A percentile compares a stretch with the other conserved stretches of the same genome.
phyloP scores from a whole-genome alignment of 495 filamentous ascomycete species.

The Hypoxylon fragiforme region DNA sequence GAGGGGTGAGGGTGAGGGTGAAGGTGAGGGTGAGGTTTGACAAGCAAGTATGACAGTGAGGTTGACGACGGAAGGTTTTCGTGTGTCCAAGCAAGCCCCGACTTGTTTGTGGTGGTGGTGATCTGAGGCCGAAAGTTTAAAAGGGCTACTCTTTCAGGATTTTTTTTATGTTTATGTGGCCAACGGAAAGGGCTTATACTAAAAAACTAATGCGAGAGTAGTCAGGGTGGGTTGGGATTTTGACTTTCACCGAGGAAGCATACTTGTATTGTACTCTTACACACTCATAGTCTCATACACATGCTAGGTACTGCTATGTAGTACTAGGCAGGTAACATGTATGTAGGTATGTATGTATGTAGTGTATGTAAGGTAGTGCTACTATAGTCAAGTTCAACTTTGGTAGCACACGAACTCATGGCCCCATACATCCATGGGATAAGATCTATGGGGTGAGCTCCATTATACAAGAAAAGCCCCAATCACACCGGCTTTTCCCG shows the following conservation, averaged over 20 bases:
- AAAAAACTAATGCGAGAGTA: conserved; percentile 14
- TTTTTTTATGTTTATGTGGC: conserved; percentile 5
- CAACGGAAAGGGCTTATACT: too few relatives aligned
- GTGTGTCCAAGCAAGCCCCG: conserved; percentile 10
- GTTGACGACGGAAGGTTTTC: conserved; percentile 19
- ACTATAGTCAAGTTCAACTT: too few relatives aligned
- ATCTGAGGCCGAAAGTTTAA: conserved; percentile 13
- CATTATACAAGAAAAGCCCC: conserved; percentile 18
- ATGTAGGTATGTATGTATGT: too few relatives aligned
- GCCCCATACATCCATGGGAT: background rate
- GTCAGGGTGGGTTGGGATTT: conserved; percentile 28
- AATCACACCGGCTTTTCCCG: conserved; percentile 29
- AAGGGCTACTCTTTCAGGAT: conserved; percentile 5
- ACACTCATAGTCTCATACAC: too few relatives aligned
- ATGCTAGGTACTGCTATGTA: too few relatives aligned
- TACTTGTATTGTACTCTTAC: too few relatives aligned
- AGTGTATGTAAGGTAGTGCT: too few relatives aligned
- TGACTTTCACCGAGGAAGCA: conserved; percentile 22
- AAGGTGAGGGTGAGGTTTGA: too few relatives aligned
- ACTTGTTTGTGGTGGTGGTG: too few relatives aligned
- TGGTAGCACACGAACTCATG: conserved; percentile 14
- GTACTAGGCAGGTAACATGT: too few relatives aligned
- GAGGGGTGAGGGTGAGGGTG: background rate
- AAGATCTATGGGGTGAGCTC: conserved; percentile 20
- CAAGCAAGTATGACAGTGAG: background rate